phyloP scores from a whole-genome alignment of 345 rosid species.

The Aurinia saxatilis region DNA sequence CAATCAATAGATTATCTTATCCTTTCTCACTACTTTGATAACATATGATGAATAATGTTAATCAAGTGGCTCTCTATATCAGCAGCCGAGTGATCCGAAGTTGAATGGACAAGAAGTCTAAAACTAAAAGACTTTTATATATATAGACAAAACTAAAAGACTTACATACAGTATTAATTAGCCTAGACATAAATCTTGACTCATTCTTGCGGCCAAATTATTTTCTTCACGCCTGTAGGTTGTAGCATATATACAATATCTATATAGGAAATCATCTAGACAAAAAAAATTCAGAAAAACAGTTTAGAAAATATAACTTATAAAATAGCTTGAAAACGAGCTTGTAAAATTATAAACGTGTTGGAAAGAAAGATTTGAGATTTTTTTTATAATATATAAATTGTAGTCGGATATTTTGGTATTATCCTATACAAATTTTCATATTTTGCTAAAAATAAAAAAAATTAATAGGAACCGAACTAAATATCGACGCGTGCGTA shows the following conservation, averaged over 20 bases:
- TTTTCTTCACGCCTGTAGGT: neutral
- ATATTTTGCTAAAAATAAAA: neutral
- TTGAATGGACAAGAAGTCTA: neutral
- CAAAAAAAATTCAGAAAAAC: no score
- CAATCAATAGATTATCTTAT: neutral
- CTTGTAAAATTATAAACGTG: no score
- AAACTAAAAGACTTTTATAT: neutral
- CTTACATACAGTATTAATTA: neutral
- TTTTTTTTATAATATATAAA: no score
- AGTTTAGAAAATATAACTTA: no score
- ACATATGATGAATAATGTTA: neutral
- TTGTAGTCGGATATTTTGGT: neutral
- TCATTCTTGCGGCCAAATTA: neutral
- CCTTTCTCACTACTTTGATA: neutral
- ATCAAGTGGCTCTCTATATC: neutral
- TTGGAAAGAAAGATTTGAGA: no score
- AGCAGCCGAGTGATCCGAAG: neutral
- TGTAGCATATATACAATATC: no score
- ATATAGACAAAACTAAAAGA: no score
- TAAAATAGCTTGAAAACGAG: no score
- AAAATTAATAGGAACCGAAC: constrained; percentile 3
- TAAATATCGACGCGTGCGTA: constrained; percentile 1
- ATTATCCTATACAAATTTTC: neutral
- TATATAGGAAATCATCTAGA: no score
- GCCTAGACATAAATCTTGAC: neutral